Evolutionary conservation across 208 protist species (phyloP).

Genomic region (Leishmania amazonensis): DNA sequence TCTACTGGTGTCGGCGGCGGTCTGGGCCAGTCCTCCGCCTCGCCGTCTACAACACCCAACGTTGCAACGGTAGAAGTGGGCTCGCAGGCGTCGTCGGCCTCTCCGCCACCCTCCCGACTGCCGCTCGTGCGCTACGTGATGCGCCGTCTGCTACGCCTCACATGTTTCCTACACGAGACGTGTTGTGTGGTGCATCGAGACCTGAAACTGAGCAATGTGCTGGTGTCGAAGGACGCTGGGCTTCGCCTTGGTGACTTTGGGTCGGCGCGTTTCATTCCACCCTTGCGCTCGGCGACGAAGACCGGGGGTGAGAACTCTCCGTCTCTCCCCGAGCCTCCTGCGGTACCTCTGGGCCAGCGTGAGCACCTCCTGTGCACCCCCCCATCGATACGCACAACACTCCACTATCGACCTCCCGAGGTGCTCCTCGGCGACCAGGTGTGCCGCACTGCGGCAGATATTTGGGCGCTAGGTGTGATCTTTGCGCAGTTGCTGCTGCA

Average conservation of each 20-base stretch:
- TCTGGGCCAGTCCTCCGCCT: neutral
- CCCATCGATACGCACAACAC: conserved; percentile 76
- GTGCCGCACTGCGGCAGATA: conserved; percentile 71
- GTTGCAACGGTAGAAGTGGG: neutral
- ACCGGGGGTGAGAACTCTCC: neutral
- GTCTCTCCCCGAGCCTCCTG: neutral
- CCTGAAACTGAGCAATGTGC: conserved; percentile 90
- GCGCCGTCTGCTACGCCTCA: conserved; percentile 64
- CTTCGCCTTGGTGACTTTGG: conserved; percentile 91
- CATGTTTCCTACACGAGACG: conserved; percentile 71
- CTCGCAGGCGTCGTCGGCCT: conserved; percentile 15
- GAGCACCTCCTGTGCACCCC: conserved; percentile 55
- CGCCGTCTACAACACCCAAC: neutral
- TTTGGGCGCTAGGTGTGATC: conserved; percentile 86
- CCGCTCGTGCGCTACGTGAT: conserved; percentile 75
- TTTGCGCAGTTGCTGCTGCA: conserved; percentile 87
- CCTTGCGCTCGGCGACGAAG: neutral
- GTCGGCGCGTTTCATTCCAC: conserved; percentile 63
- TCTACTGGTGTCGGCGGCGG: neutral
- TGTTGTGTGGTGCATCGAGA: conserved; percentile 87
- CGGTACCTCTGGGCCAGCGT: neutral
- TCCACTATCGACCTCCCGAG: conserved; percentile 87
- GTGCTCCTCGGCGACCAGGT: conserved; percentile 63
- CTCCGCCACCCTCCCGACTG: conserved; percentile 32
- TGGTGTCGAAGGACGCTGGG: conserved; percentile 62